These are phyloP conservation scores for Terfezia claveryi DNA, from an alignment of 495 filamentous ascomycete species.

Conservation along the genomic window DNA sequence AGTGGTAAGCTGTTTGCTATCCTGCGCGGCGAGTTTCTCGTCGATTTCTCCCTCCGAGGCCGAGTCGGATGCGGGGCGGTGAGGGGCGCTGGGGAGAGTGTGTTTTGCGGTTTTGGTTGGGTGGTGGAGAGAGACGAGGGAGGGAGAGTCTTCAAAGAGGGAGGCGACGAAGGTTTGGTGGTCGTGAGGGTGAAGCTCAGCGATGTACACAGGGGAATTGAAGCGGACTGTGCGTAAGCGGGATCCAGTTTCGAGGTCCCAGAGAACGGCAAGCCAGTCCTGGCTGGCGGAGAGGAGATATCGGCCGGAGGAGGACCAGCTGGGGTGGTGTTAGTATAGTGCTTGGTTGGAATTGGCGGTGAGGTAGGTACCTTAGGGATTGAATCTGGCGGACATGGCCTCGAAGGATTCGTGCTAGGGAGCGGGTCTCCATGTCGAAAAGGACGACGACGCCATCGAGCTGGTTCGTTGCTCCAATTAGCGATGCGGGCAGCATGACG, in stretches of 20 bases:
- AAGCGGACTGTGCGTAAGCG: conserved; percentile 55
- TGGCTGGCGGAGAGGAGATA: conserved; percentile 89
- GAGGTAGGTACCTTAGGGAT: conserved; percentile 31
- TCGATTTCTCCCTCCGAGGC: conserved; percentile 38
- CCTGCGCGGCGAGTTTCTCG: conserved; percentile 72
- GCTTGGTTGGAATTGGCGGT: conserved; percentile 15
- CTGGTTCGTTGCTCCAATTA: conserved; percentile 23
- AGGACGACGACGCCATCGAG: conserved; percentile 82
- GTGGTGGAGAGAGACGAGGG: conserved; percentile 59
- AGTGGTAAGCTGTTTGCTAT: conserved; percentile 83
- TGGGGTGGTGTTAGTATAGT: conserved; percentile 17
- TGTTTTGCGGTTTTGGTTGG: conserved; percentile 33
- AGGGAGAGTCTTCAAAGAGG: conserved; percentile 76
- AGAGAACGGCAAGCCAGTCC: conserved; percentile 86
- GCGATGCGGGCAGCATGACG: not conserved
- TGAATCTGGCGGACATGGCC: conserved; percentile 83
- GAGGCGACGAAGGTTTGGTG: conserved; percentile 71
- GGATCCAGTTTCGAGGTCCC: conserved; percentile 45
- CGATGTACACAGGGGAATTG: conserved; percentile 80
- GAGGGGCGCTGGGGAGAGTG: conserved; percentile 59
- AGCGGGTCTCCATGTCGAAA: conserved; percentile 92
- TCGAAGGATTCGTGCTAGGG: conserved; percentile 74
- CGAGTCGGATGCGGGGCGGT: conserved; percentile 38
- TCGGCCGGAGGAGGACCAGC: conserved; percentile 78
- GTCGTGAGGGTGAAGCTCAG: conserved; percentile 78